Conservation (phyloP, 73 alveolate genomes). For the Blepharisma japonicum region DNA sequence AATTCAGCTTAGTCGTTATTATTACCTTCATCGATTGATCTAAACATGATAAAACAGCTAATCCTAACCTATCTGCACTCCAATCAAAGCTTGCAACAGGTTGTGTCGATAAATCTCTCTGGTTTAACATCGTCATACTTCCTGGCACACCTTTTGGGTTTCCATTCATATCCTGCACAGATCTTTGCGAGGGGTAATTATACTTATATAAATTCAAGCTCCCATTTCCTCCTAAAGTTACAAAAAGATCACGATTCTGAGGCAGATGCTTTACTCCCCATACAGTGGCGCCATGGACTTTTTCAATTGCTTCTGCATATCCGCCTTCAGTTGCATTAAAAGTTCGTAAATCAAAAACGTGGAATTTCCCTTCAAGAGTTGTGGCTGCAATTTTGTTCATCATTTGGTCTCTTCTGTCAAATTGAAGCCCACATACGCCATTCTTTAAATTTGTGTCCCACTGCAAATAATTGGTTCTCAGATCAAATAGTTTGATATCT, state of each 20-base stretch:
- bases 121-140: constrained; percentile 87
- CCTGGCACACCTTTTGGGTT: constrained; percentile 96
- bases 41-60: constrained; percentile 90
- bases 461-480: constrained; percentile 85
- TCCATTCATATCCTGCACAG: constrained; percentile 93
- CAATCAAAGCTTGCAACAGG: constrained; percentile 98
- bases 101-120: constrained; percentile 90
- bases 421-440: constrained; percentile 97
- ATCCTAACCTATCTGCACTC: constrained; percentile 97
- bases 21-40: constrained; percentile 93
- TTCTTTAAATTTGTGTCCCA: constrained; percentile 98
- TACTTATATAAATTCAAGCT: constrained; percentile 86
- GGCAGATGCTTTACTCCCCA: constrained; percentile 99
- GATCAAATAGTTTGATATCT: constrained; percentile 97
- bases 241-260: constrained; percentile 93
- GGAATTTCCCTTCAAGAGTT: constrained; percentile 73
- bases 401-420: constrained; percentile 91
- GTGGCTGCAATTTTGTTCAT: constrained; percentile 96
- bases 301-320: constrained; percentile 90
- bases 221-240: constrained; percentile 97
- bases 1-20: constrained; percentile 87
- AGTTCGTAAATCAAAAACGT: constrained; percentile 96
- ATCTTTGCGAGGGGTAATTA: constrained; percentile 95
- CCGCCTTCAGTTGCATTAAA: constrained; percentile 94
- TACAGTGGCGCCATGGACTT: constrained; percentile 96